Evolutionary conservation across 768 basidiomycete species (phyloP), one percentile per base, ranked within the genome.

Genomic region (Trametes cinnabarina): DNA sequence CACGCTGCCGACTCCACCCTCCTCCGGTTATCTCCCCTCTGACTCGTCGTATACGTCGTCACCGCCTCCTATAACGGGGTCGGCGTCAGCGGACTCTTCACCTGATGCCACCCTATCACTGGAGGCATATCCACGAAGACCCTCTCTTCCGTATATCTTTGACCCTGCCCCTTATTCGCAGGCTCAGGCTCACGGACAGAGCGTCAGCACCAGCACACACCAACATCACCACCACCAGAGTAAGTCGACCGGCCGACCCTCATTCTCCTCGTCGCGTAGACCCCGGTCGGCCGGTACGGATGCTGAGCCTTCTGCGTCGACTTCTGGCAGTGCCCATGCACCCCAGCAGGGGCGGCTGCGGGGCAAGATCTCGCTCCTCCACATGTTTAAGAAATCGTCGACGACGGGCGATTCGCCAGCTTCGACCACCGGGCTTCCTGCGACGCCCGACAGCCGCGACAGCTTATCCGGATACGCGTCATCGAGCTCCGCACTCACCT

Each of bases 241-340:
- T 40, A 55, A 55, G 44, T 49, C 54, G 4, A 28, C 55, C 14
- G 51, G 60, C 10, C 60, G 55, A 20, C 55, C 60, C 20, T 61
- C 60, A 1, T 35, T 57, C n/a, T 61, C 60, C 3, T 52, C 50
- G n/a, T 73, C 70, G 39, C 79, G 77, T 39, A 77, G 90, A 52
- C 90, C 91, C 17, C 79, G 85, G 58, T 91, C 89, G 37, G 87
- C 88, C 35, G 88, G 89, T 5, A 86, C 78, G 28, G 87, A 79
- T 52, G 81, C 84, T 53, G 86, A 88, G 23, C 72, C 67, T 22
- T 47, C 60, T 3, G 46, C 23, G 10, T n/a, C 54, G 32, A 44
- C 51, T 12, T 52, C 57, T 9, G 40, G 9, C 15, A 46, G 53
- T 17, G 42, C 49, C 34, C 64, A 68, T 26, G 58, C 69, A 42